A percentile compares a stretch with the other conserved stretches of the same genome.
These are phyloP conservation scores for Neurospora sublineolata DNA, from an alignment of 495 filamentous ascomycete genomes.

Conservation along the genomic window DNA sequence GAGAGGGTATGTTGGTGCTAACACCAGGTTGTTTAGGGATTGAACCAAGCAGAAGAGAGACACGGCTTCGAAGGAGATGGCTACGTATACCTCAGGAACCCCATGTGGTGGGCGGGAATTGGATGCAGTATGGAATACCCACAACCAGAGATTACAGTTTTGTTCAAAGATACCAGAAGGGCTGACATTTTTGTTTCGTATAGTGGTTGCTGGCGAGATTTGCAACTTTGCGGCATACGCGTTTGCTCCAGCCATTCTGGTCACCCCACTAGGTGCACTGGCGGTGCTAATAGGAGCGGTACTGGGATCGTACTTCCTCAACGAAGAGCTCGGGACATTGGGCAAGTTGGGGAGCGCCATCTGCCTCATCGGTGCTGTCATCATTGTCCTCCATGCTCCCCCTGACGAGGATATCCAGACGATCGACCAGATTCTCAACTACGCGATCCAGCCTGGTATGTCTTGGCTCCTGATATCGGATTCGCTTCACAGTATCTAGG, in stretches of 20 bases:
- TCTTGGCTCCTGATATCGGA: neutral
- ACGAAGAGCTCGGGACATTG: constrained; percentile 75
- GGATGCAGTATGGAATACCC: constrained; percentile 53
- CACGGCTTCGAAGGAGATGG: constrained; percentile 97
- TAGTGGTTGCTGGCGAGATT: constrained; percentile 75
- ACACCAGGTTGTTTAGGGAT: constrained; percentile 45
- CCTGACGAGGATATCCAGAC: constrained; percentile 81
- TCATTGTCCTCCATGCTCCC: constrained; percentile 94
- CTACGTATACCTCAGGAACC: constrained; percentile 82
- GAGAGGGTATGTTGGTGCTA: constrained; percentile 6
- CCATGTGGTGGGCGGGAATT: constrained; percentile 93
- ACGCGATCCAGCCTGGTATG: constrained; percentile 81
- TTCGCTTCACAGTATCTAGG: neutral
- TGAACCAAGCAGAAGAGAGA: constrained; percentile 76
- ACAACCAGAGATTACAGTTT: neutral
- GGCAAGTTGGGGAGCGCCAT: constrained; percentile 93
- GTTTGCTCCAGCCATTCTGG: constrained; percentile 92
- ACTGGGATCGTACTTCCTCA: constrained; percentile 84
- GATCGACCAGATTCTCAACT: constrained; percentile 77
- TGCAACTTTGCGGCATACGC: constrained; percentile 97
- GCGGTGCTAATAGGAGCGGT: constrained; percentile 93
- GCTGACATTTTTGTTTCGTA: constrained; percentile 6
- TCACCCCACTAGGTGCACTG: constrained; percentile 86
- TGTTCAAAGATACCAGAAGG: constrained; percentile 7
- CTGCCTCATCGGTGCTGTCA: constrained; percentile 89